Conservation (phyloP, 768 basidiomycete genomes). For the Pisolithus microcarpus region DNA sequence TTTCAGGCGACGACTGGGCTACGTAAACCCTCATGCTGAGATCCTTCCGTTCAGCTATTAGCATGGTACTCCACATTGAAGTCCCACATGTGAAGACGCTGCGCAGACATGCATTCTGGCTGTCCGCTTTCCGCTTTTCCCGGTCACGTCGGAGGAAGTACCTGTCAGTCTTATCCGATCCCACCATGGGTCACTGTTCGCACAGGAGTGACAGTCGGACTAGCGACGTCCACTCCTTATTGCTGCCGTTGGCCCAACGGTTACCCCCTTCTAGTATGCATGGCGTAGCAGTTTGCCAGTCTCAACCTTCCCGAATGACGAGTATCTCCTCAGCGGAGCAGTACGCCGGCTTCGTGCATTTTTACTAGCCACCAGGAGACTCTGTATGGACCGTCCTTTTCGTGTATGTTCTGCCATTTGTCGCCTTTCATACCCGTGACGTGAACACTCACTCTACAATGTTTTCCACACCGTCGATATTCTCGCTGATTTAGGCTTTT, state of each 20-base stretch:
- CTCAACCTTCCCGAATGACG: slow-evolving; percentile 13
- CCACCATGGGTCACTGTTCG: neutral
- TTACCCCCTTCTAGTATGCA: slow-evolving; percentile 14
- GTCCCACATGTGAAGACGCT: no score
- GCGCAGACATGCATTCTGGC: no score
- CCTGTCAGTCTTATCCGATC: neutral
- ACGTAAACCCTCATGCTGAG: no score
- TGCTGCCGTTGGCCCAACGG: neutral
- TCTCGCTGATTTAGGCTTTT: no score
- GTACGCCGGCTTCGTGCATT: slow-evolving; percentile 5
- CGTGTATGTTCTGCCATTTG: neutral
- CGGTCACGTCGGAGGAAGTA: slow-evolving; percentile 5
- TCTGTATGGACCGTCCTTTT: neutral
- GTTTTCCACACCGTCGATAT: no score
- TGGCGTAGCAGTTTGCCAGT: slow-evolving; percentile 13
- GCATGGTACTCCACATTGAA: no score
- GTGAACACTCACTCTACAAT: neutral
- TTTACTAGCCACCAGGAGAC: neutral
- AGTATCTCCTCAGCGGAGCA: slow-evolving; percentile 3
- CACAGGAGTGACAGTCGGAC: slow-evolving; percentile 10
- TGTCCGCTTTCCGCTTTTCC: no score
- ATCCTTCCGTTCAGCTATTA: no score
- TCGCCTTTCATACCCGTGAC: neutral
- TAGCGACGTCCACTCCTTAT: slow-evolving; percentile 2
- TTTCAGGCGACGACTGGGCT: no score